A percentile compares a stretch with the other conserved stretches of the same genome.
Evolutionary conservation across 2,329 filamentous ascomycete genomes (phyloP).

Genomic region (Colletotrichum destructivum): DNA sequence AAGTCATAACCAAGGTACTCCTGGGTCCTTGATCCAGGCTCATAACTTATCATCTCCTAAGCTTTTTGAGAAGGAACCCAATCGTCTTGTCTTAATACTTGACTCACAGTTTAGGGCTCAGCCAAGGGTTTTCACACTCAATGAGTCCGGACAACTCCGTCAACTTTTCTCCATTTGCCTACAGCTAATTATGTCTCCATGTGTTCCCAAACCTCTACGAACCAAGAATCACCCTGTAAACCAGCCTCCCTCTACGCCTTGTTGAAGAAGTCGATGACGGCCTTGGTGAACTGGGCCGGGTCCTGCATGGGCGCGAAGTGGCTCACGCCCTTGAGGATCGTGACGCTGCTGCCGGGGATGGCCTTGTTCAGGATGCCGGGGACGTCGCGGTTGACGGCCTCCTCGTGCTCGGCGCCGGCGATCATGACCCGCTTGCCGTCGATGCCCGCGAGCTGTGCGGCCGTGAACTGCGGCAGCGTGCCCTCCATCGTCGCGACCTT

Average conservation of each 20-base stretch:
- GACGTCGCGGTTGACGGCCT: constrained; percentile 57
- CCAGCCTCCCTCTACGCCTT: constrained; percentile 20
- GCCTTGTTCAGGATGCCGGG: constrained; percentile 52
- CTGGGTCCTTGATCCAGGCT: no score
- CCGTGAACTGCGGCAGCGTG: constrained; percentile 53
- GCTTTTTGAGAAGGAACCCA: no score
- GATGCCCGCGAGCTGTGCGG: constrained; percentile 49
- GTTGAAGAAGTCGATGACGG: constrained; percentile 50
- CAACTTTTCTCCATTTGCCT: no score
- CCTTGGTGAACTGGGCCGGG: constrained; percentile 53
- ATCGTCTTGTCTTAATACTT: no score
- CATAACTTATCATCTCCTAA: no score
- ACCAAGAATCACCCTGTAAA: no score
- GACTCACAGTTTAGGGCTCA: no score
- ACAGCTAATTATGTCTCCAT: neutral
- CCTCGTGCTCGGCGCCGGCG: constrained; percentile 52
- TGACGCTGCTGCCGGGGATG: constrained; percentile 55
- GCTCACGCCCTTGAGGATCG: constrained; percentile 55
- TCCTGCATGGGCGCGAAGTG: constrained; percentile 61
- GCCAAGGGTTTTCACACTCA: no score
- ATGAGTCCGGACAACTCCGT: no score
- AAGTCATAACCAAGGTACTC: no score
- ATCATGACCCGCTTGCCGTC: constrained; percentile 50
- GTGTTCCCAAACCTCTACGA: neutral
- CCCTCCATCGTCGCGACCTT: constrained; percentile 56